Percentiles rank a stretch among this genome's conserved stretches.
phyloP scores from a whole-genome alignment of 2,329 filamentous ascomycete genomes.

The Penicillium concentricum region DNA sequence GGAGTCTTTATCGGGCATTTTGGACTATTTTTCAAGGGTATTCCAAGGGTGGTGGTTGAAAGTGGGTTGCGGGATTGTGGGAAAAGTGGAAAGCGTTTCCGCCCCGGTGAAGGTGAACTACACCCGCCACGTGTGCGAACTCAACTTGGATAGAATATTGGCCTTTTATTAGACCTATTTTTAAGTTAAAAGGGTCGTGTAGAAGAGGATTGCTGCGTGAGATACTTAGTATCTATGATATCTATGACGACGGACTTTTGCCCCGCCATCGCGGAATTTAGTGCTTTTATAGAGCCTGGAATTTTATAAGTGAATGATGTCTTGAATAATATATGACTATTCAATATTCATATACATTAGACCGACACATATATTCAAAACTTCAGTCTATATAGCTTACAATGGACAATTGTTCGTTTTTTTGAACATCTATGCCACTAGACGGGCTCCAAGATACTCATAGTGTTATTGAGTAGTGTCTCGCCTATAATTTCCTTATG shows the following conservation, averaged over 20 bases:
- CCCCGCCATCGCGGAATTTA: background rate
- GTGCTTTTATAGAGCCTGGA: background rate
- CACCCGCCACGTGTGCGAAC: conserved; percentile 1
- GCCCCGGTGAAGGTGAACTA: background rate
- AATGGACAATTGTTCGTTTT: no score
- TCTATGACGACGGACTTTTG: background rate
- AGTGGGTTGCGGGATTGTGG: conserved; percentile 3
- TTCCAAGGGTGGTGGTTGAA: background rate
- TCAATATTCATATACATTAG: background rate
- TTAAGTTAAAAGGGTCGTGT: no score
- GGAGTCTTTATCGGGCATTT: conserved; percentile 41
- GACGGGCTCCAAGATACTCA: background rate
- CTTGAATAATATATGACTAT: background rate
- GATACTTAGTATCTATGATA: background rate
- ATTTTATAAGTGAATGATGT: background rate
- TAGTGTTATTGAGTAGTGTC: background rate
- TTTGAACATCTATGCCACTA: background rate
- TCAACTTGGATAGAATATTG: background rate
- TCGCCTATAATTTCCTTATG: background rate
- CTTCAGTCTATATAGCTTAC: no score
- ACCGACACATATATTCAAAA: background rate
- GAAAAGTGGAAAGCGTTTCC: background rate
- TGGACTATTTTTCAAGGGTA: background rate
- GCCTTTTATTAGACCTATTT: background rate
- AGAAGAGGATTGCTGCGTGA: background rate